phyloP scores from a whole-genome alignment of 2,329 filamentous ascomycete species.

The Neonectria ditissima region DNA sequence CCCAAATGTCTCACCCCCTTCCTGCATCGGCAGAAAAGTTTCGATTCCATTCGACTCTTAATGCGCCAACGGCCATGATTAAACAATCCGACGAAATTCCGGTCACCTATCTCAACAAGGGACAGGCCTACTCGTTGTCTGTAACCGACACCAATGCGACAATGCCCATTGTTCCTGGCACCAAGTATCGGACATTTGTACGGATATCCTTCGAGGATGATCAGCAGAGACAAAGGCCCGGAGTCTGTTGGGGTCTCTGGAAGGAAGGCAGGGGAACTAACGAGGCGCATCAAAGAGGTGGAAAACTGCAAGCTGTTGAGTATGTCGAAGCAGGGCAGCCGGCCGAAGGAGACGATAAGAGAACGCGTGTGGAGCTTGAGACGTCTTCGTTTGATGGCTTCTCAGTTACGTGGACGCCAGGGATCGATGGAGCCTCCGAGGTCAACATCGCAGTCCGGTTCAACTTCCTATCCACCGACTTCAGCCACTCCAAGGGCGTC shows the following conservation, averaged over 20 bases:
- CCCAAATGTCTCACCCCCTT: constrained; percentile 59
- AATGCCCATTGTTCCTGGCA: constrained; percentile 67
- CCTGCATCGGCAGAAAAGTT: constrained; percentile 76
- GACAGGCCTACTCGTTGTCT: constrained; percentile 90
- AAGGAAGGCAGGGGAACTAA: constrained; percentile 97
- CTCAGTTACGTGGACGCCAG: constrained; percentile 88
- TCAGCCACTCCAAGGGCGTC: constrained; percentile 98
- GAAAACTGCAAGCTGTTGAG: constrained; percentile 93
- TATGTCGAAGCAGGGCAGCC: constrained; percentile 79
- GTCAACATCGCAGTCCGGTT: constrained; percentile 93
- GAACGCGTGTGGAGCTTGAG: constrained; percentile 77
- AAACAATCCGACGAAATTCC: constrained; percentile 91
- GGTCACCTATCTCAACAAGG: constrained; percentile 98
- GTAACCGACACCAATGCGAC: constrained; percentile 81
- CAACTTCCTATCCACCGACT: constrained; percentile 98
- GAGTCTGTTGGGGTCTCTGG: constrained; percentile 88
- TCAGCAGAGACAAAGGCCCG: constrained; percentile 86
- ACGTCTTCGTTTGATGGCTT: constrained; percentile 92
- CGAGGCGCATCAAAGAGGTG: constrained; percentile 92
- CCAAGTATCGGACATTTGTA: constrained; percentile 88
- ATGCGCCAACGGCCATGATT: constrained; percentile 96
- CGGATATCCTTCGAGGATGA: constrained; percentile 98
- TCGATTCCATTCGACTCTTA: constrained; percentile 88
- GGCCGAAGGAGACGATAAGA: constrained; percentile 72
- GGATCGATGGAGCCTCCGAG: constrained; percentile 74